phyloP scores from a whole-genome alignment of 2,329 filamentous ascomycete genomes.

The Fusarium burgessii region DNA sequence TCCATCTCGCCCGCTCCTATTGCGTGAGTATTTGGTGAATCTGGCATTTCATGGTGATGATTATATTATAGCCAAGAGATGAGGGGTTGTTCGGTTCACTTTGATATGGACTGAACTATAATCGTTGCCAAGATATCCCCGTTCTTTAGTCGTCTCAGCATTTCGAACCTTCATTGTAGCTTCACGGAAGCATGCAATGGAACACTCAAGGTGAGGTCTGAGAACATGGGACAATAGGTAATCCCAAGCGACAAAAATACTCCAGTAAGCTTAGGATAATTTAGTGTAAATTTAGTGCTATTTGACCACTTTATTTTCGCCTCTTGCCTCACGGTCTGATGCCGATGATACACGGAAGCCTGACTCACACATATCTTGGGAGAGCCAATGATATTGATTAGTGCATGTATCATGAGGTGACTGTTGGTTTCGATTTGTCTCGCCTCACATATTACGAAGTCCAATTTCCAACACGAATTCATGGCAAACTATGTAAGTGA shows the following conservation, averaged over 20 bases:
- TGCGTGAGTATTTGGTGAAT: slow-evolving; percentile 26
- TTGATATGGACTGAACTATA: slow-evolving; percentile 1
- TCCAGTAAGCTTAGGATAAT: too few relatives aligned
- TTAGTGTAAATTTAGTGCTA: too few relatives aligned
- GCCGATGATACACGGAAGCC: slow-evolving; percentile 25
- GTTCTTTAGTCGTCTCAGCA: slow-evolving; percentile 1
- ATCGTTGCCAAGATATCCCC: background rate
- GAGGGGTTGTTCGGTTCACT: background rate
- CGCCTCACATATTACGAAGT: slow-evolving; percentile 25
- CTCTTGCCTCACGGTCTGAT: too few relatives aligned
- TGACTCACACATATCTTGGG: slow-evolving; percentile 3
- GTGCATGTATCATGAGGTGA: slow-evolving; percentile 31
- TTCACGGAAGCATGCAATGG: slow-evolving; percentile 3
- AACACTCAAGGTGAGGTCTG: background rate
- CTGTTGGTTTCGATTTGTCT: slow-evolving; percentile 29
- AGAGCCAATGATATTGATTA: slow-evolving; percentile 6
- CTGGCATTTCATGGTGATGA: slow-evolving; percentile 26
- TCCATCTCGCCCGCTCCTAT: slow-evolving; percentile 42
- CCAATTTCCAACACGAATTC: slow-evolving; percentile 5
- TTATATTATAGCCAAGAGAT: slow-evolving; percentile 9
- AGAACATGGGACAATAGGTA: too few relatives aligned
- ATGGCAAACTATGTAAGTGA: background rate
- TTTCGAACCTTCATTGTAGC: slow-evolving; percentile 14
- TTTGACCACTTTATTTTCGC: too few relatives aligned
- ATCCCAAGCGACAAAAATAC: too few relatives aligned